Evolutionary conservation across 2,329 filamentous ascomycete genomes (phyloP).

Genomic region (Hymenoscyphus salicellus): DNA sequence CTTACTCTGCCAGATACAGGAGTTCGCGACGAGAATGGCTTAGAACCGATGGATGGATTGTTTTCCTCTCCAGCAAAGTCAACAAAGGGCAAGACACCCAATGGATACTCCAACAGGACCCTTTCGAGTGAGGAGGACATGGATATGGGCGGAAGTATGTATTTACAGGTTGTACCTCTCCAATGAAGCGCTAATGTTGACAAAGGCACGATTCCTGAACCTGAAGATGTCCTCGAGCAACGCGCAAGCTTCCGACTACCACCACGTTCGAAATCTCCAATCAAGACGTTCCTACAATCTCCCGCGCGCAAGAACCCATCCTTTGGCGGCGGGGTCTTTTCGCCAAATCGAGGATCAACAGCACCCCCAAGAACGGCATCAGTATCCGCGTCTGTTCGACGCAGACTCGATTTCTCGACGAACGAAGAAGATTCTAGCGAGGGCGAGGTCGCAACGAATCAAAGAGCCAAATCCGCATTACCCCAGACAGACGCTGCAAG

Average conservation of each 20-base stretch:
- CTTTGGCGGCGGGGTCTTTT: conserved; percentile 30
- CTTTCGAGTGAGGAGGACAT: conserved; percentile 56
- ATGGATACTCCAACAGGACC: conserved; percentile 39
- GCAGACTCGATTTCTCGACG: conserved; percentile 36
- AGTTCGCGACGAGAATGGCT: conserved; percentile 82
- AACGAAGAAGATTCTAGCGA: conserved; percentile 20
- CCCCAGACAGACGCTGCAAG: conserved; percentile 19
- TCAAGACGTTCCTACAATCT: conserved; percentile 36
- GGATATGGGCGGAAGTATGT: conserved; percentile 61
- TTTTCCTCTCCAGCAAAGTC: conserved; percentile 80
- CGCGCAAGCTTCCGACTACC: conserved; percentile 31
- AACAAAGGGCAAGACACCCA: conserved; percentile 3
- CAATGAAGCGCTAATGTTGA: conserved; percentile 11
- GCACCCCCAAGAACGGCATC: conserved; percentile 28
- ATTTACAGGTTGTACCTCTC: neutral
- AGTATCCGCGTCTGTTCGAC: conserved; percentile 28
- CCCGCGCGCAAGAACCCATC: conserved; percentile 37
- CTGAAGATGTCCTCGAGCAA: conserved; percentile 42
- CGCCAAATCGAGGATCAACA: conserved; percentile 30
- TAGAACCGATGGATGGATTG: conserved; percentile 81
- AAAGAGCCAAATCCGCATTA: conserved; percentile 20
- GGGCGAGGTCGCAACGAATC: conserved; percentile 17
- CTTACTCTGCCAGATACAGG: conserved; percentile 75
- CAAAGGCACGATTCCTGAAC: conserved; percentile 49
- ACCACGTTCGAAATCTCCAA: conserved; percentile 36